Evolutionary conservation across 1,139 yeast genomes (phyloP), one percentile per base, ranked within the genome.

Genomic region (Kodamaea anthophila): DNA sequence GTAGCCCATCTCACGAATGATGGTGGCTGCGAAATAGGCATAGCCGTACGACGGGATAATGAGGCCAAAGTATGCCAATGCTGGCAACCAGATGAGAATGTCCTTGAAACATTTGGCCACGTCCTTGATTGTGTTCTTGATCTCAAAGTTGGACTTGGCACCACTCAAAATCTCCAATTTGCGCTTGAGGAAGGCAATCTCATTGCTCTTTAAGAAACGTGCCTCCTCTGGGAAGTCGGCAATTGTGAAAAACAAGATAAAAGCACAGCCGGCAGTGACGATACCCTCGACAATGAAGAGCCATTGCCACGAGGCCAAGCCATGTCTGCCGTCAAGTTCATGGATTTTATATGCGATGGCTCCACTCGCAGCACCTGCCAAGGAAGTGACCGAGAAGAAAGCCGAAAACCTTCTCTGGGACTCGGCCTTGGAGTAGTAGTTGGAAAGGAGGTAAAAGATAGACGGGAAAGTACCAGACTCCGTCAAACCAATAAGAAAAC

Each of bases 381-480:
- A 54, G 22, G 65, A 52, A 9, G 69, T 61, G 26, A 60, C 59
- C 6, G 65, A 60, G 55, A 80, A 80, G 53, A 81, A 81, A 29
- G 76, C 70, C 9, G 80, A 70, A 49, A 77, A 78, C 33, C 91
- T 59, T 47, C 76, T 70, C 51, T 78, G 87, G 10, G 84, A 73
- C 52, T 81, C 88, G 10, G 54, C 58, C 34, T 77, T 65, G 20
- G 77, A 61, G 52, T 72, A 72, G 37, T 65, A 72, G 37, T 69
- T 65, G 21, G 83, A 62, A 41, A 80, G 60, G 33, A 80, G 65
- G 49, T 80, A 80, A 50, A 81, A 79, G 42, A 82, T 73, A 12
- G 84, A 79, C 2, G 87, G 86, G 59, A 80, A 80, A 43, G 81
- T 72, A 28, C 85, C 80, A 26, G 80, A 69, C 53, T 80, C 88